Evolutionary conservation across 306 rosid genomes (phyloP).

Genomic region (Cicer yamashitae): DNA sequence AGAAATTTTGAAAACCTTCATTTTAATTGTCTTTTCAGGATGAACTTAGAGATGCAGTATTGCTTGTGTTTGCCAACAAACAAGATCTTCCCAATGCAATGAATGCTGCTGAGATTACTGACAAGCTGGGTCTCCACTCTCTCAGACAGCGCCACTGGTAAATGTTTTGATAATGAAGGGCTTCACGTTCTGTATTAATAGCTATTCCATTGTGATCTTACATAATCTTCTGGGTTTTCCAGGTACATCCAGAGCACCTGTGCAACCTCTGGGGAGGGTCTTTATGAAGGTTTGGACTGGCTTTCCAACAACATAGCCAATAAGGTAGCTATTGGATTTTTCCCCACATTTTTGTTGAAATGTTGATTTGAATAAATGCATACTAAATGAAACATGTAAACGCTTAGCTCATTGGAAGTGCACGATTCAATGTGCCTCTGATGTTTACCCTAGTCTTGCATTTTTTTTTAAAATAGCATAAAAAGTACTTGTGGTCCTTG

Average conservation of each 20-base stretch:
- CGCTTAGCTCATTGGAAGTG: constrained; percentile 17
- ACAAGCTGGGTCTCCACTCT: constrained; percentile 99
- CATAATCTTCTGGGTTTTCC: constrained; percentile 40
- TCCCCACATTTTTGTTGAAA: not conserved
- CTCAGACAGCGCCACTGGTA: constrained; percentile 99
- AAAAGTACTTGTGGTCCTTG: not conserved
- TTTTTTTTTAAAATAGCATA: not conserved
- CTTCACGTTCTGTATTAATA: not conserved
- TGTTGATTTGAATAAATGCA: not conserved
- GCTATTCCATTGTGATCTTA: constrained; percentile 34
- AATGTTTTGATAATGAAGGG: constrained; percentile 20
- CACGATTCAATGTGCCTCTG: not conserved
- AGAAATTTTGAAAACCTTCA: not conserved
- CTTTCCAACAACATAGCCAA: constrained; percentile 99
- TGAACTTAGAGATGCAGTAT: constrained; percentile 96
- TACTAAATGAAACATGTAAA: not conserved
- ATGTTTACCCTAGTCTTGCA: not conserved
- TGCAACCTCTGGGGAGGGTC: constrained; percentile 99
- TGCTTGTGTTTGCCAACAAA: constrained; percentile 99
- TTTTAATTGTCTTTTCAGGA: constrained; percentile 61
- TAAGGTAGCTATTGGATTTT: constrained; percentile 64
- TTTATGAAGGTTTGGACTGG: constrained; percentile 98
- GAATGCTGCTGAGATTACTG: constrained; percentile 99
- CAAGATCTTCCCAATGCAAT: constrained; percentile 99
- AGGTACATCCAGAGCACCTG: constrained; percentile 99